Evolutionary conservation across 2,329 filamentous ascomycete species (phyloP), one percentile per base, ranked within the genome.

Genomic region (Cercospora canescens): DNA sequence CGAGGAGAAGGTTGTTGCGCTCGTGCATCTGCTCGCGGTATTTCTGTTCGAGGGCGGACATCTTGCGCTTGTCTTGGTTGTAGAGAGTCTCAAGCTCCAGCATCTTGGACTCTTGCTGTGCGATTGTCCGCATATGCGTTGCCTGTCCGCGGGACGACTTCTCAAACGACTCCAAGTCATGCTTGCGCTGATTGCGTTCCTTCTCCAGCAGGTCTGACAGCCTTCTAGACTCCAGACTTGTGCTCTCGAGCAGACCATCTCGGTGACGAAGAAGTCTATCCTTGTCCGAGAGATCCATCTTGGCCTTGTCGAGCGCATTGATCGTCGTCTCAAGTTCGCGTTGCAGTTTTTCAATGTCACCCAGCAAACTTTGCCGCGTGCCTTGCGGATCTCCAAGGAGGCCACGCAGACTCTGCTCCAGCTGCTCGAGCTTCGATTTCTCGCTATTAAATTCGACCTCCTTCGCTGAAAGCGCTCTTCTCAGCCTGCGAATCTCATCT

Each of bases 361-460:
- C 91, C 70, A 98, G 87, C 64, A 98, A 84, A 73, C 90, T 94
- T 61, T 93, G 92, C 72, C 92, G 87, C 39, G 93, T 96, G 66
- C 93, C 93, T 72, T 91, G 92, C 64, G 94, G 85, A 79, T 97
- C 94, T 71, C 94, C 94, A 67, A 99, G 84, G 4, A 93, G 91
- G 75, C 94, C 91, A 50, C 94, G 87, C 70, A 99, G 84, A 74
- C 92, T 94, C 75, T 89, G 93, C 81, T 98, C 95, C 62, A 98
- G 85, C 78, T 97, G 94, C 77, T 93, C 88, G 59, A 97, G 84
- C 69, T 93, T 88, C 79, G 96, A 92, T 81, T 95, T 96, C 91
- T 92, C 97, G 70, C 93, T 91, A 9, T 89, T 89, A 8, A 93
- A 92, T 78, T 98, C 95, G 57, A 94, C 90, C 78, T 98, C 94